Base-by-base conservation (phyloP, 2,329 filamentous ascomycete species). In the Bipolaris cookei region DNA sequence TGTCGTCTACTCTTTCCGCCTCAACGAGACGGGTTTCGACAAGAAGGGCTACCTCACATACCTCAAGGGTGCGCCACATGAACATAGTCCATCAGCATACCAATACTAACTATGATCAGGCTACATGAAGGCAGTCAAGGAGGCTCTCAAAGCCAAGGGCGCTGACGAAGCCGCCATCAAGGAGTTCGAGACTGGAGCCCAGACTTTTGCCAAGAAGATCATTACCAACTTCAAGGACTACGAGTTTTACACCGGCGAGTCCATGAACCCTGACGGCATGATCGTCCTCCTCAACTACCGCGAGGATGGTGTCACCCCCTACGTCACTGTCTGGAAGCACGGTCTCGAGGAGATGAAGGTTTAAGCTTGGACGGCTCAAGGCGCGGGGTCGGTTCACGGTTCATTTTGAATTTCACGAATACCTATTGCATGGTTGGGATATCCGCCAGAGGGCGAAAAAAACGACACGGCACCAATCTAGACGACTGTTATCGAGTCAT, bases 201-300 rank as follows among this genome's bases (percentile, higher is more conserved):
- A 82, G 64, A 80, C 67, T 54, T 96, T 86, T 77, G 89, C 91
- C 80, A 97, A 96, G 86, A 89, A 91, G 84, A 84, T 97, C 67
- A 82, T 89, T 58, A 81, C 76, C 78, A 94, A 91, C 83, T 97
- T 97, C 86, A 93, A 96, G 84, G 91, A 98, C 84, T 96, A 89
- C 79, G 94, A 98, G 80, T 94, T 97, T 81, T 90, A 90, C 81
- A 91, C 90, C 71, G 93, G 94, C 82, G 89, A 95, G 84, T 90
- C 87, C 71, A 96, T 96, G 91, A 87, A 96, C 81, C 88, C 90
- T 71, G 91, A 97, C 75, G 93, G 90, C 83, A 96, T 97, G 95
- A 84, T 97, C 72, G 84, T 93, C 66, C 90, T 97, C 68, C 90
- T 97, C 77, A 96, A 97, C 86, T 99, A 97, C 87, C 94, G 95